Evolutionary conservation across 306 rosid genomes (phyloP).

Genomic region (Cicer pinnatifidum): DNA sequence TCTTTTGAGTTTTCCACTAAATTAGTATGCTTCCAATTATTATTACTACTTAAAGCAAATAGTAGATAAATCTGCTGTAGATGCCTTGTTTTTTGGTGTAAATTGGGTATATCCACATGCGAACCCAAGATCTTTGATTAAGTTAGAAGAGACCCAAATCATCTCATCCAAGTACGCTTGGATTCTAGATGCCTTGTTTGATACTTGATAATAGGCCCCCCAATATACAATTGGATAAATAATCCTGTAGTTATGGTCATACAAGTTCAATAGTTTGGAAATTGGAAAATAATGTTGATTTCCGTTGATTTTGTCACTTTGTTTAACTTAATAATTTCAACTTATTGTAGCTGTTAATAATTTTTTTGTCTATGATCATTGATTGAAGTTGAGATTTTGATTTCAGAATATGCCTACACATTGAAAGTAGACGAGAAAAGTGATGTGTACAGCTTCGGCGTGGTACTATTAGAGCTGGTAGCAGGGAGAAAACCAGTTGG

Average conservation of each 20-base stretch:
- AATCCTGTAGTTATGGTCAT: slow-evolving; percentile 14
- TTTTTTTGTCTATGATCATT: background rate
- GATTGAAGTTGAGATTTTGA: slow-evolving; percentile 40
- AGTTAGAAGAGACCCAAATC: too few species aligned
- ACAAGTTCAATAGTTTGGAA: background rate
- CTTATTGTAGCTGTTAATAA: background rate
- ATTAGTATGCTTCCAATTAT: slow-evolving; percentile 34
- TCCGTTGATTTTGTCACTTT: slow-evolving; percentile 7
- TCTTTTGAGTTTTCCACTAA: slow-evolving; percentile 32
- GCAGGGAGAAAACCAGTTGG: slow-evolving; percentile 86
- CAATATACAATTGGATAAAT: slow-evolving; percentile 20
- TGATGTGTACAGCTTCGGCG: slow-evolving; percentile 89
- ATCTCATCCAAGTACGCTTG: too few species aligned
- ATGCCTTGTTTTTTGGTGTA: background rate
- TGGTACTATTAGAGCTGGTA: slow-evolving; percentile 77
- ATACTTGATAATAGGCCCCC: slow-evolving; percentile 42
- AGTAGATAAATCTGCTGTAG: slow-evolving; percentile 36
- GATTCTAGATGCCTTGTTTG: slow-evolving; percentile 20
- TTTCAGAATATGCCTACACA: slow-evolving; percentile 88
- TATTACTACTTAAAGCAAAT: slow-evolving; percentile 39
- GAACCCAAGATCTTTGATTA: too few species aligned
- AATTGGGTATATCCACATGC: too few species aligned
- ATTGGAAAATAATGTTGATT: slow-evolving; percentile 13
- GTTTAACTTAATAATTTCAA: slow-evolving; percentile 1
- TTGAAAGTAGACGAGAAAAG: slow-evolving; percentile 87